Evolutionary conservation across 2,329 filamentous ascomycete genomes (phyloP), one percentile per base, ranked within the genome.

Genomic region (Verticillium alfalfae): DNA sequence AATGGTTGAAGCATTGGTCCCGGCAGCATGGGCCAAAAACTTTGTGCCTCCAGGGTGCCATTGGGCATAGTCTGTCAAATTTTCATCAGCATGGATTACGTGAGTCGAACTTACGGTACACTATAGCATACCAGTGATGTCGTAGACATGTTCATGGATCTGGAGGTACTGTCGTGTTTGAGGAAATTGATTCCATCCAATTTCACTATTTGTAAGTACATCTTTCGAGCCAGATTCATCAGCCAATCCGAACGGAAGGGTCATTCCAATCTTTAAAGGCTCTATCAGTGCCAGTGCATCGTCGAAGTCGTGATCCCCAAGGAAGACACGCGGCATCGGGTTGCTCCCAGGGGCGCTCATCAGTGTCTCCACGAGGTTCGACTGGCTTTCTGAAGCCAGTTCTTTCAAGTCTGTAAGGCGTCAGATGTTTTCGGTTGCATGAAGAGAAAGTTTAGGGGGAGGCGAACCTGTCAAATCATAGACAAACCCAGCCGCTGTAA

Each of bases 381-480:
- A 34, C 15, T 63, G 22, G 12, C 13, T 22, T 6, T 49, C 41
- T 22, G 7, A n/a, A 18, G 57, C 38, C 4, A 10, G 2, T 39
- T 10, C 22, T n/a, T 16, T 5, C 2, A 58, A 15, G 3, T 58
- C 57, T 58, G 37, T 3, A 13, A 5, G 31, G 6, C 1, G 57
- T 58, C 38, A 58, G 57, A 57, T 22, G 6, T n/a, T 34, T 15
- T 37, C 16, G 37, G n/a, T n/a, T 57, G 13, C 16, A 36, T 12
- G 8, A 31, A 18, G 12, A 10, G 5, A 10, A 49, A 10, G n/a
- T 22, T 12, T 10, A 34, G 26, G 8, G 5, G 4, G 8, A 2
- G 3, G 16, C 58, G 41, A 45, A 66, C 65, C 16, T 5, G 64
- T 66, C 10, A 66, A 34, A 18, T 66, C 64, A 12, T 61, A 66